Percentiles rank a stretch among this genome's conserved stretches.
These are phyloP conservation scores for Lomentospora prolificans DNA, from an alignment of 2,329 filamentous ascomycete species.

Conservation along the genomic window DNA sequence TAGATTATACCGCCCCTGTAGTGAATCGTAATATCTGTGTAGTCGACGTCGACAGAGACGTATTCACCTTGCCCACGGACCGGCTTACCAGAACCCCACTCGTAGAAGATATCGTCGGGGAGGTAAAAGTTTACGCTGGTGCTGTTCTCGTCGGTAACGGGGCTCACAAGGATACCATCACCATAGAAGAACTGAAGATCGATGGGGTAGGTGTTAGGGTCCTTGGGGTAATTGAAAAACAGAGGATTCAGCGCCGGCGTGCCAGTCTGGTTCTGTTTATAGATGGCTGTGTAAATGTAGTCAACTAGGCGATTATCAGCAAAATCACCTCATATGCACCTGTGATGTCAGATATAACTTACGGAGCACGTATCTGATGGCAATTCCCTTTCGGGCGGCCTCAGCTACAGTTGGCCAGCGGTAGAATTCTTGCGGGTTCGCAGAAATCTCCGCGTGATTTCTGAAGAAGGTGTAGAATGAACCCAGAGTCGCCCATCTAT, in stretches of 20 bases:
- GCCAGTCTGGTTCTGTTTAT: slow-evolving; percentile 46
- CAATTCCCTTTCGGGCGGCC: slow-evolving; percentile 57
- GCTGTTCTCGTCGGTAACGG: slow-evolving; percentile 49
- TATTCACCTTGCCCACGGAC: slow-evolving; percentile 29
- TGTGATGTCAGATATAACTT: background rate
- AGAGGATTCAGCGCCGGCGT: slow-evolving; percentile 58
- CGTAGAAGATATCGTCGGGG: slow-evolving; percentile 33
- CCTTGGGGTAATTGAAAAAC: slow-evolving; percentile 61
- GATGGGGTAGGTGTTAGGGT: slow-evolving; percentile 56
- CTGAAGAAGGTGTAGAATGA: slow-evolving; percentile 61
- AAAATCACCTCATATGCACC: background rate
- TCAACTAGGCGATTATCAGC: slow-evolving; percentile 33
- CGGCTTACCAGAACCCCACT: slow-evolving; percentile 23
- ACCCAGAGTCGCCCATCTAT: slow-evolving; percentile 49
- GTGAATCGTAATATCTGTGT: slow-evolving; percentile 49
- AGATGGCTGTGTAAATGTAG: slow-evolving; percentile 64
- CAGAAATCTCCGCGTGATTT: slow-evolving; percentile 47
- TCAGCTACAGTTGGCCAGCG: slow-evolving; percentile 50
- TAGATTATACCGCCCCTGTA: slow-evolving; percentile 53
- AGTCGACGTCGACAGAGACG: slow-evolving; percentile 26
- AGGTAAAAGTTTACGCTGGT: slow-evolving; percentile 60
- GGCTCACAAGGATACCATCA: slow-evolving; percentile 50
- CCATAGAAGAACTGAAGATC: slow-evolving; percentile 71
- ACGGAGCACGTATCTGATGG: slow-evolving; percentile 54
- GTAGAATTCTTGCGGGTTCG: slow-evolving; percentile 52